Evolutionary conservation across 2,329 filamentous ascomycete species (phyloP).

Genomic region (Paracamarosporium sp.): DNA sequence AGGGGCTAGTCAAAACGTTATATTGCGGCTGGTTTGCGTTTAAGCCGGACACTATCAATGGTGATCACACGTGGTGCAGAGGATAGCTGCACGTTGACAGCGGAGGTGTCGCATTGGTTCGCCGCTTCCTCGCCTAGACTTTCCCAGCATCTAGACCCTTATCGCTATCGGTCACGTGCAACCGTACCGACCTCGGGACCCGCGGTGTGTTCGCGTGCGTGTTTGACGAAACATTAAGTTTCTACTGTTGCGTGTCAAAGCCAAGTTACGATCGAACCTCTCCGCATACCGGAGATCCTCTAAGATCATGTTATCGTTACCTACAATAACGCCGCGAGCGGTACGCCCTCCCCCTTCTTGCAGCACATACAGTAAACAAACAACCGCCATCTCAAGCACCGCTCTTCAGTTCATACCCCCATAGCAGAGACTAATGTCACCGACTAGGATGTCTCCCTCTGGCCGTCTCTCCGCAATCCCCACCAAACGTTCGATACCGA

Average conservation of each 20-base stretch:
- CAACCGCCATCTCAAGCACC: background rate
- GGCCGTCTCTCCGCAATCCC: slow-evolving; percentile 12
- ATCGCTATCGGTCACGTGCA: background rate
- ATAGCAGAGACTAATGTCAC: background rate
- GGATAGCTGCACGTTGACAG: slow-evolving; percentile 3
- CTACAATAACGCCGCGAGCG: slow-evolving; percentile 9
- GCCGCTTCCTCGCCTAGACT: background rate
- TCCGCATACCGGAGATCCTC: background rate
- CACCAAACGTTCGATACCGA: slow-evolving; percentile 8
- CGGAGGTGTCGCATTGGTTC: background rate
- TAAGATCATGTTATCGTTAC: slow-evolving; percentile 8
- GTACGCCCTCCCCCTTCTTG: slow-evolving; percentile 1
- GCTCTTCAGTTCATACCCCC: background rate
- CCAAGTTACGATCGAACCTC: background rate
- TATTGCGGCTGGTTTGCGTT: background rate
- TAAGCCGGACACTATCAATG: background rate
- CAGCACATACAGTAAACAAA: background rate
- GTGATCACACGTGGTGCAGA: slow-evolving; percentile 1
- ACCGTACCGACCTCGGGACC: background rate
- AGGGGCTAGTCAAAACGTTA: background rate
- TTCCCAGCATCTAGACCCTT: background rate
- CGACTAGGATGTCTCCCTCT: slow-evolving; percentile 11
- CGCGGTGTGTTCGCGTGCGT: too few species aligned
- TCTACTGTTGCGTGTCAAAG: background rate
- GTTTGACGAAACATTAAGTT: background rate